Conservation (phyloP, 805 yeast genomes). For the Yamadazyma phyllophila region DNA sequence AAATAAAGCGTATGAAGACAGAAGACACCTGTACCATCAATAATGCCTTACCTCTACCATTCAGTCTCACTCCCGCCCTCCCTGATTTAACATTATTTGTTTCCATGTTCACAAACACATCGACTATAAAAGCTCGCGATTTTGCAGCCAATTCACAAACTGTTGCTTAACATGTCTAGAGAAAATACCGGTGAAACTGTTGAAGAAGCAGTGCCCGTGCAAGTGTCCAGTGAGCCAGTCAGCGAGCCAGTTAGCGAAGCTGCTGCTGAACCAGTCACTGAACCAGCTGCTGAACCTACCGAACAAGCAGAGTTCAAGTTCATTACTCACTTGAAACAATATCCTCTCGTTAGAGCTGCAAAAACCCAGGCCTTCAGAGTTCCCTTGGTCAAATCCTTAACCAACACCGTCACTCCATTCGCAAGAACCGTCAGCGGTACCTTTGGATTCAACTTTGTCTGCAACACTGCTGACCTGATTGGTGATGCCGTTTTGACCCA, state of each 20-base stretch:
- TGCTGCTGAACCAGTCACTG: no score
- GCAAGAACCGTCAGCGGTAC: conserved; percentile 4
- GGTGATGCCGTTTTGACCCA: conserved; percentile 51
- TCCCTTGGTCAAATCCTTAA: conserved; percentile 4
- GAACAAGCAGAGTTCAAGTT: conserved; percentile 5
- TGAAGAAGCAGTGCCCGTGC: no score
- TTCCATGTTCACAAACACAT: background rate
- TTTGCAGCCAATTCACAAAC: background rate
- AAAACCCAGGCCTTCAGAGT: conserved; percentile 7
- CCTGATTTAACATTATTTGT: background rate
- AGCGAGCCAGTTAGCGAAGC: no score
- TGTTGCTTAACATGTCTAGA: background rate
- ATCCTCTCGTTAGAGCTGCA: conserved; percentile 13
- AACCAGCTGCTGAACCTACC: no score
- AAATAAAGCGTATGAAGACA: no score
- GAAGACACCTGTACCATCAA: no score
- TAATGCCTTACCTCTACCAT: no score
- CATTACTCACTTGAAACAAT: conserved; percentile 12
- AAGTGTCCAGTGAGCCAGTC: no score
- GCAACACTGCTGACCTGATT: conserved; percentile 51
- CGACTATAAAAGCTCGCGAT: background rate
- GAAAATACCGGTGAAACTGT: background rate
- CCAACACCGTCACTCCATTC: conserved; percentile 2
- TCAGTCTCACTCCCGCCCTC: no score
- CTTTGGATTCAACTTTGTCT: conserved; percentile 28